Conservation (phyloP, 441 rosid species). For the Pelargonium exstipulatum region DNA sequence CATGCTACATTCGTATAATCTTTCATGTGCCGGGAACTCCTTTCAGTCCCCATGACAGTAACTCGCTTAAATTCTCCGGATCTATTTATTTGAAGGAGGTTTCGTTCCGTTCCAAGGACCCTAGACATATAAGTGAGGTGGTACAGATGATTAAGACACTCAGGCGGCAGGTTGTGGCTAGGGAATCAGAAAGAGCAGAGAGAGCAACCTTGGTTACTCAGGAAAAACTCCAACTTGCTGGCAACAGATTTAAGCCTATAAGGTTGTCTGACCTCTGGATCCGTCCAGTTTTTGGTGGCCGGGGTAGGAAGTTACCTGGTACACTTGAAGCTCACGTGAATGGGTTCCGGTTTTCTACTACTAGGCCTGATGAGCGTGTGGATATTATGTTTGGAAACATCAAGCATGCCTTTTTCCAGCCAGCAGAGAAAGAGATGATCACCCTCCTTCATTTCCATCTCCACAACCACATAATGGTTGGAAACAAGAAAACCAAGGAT, state of each 20-base stretch:
- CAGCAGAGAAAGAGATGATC: slow-evolving; percentile 39
- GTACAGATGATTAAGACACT: slow-evolving; percentile 52
- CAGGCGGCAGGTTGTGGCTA: slow-evolving; percentile 29
- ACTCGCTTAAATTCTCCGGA: slow-evolving; percentile 48
- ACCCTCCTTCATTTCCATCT: slow-evolving; percentile 34
- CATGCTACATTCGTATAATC: slow-evolving; percentile 50
- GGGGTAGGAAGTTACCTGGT: slow-evolving; percentile 34
- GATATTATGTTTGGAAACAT: slow-evolving; percentile 31
- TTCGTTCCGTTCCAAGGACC: slow-evolving; percentile 61
- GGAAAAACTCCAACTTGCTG: slow-evolving; percentile 32
- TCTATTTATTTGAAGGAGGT: slow-evolving; percentile 59
- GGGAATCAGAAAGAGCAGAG: slow-evolving; percentile 41
- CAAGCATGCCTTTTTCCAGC: slow-evolving; percentile 36
- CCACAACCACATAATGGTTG: slow-evolving; percentile 38
- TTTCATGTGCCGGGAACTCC: slow-evolving; percentile 67
- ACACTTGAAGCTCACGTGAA: slow-evolving; percentile 32
- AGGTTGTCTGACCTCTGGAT: slow-evolving; percentile 35
- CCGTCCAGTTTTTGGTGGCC: slow-evolving; percentile 34
- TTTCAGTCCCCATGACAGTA: slow-evolving; percentile 51
- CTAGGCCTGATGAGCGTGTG: slow-evolving; percentile 33
- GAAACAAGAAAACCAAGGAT: slow-evolving; percentile 34
- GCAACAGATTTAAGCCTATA: slow-evolving; percentile 30
- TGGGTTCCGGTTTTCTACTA: slow-evolving; percentile 32
- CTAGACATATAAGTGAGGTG: slow-evolving; percentile 62
- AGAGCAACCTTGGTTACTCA: slow-evolving; percentile 41